These are phyloP conservation scores for Fusarium nygamai DNA, from an alignment of 2,329 filamentous ascomycete genomes.

Conservation along the genomic window DNA sequence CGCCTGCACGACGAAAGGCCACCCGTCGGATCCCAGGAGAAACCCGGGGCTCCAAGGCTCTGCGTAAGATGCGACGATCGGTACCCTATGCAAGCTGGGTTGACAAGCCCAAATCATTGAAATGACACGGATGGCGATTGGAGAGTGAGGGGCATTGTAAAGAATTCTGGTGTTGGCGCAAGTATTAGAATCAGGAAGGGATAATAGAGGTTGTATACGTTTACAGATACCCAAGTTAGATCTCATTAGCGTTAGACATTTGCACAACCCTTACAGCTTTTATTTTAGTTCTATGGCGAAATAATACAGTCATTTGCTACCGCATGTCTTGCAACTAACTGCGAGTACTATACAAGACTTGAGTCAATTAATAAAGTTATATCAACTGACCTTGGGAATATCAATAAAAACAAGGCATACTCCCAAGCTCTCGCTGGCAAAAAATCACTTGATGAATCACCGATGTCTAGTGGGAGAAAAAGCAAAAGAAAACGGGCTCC, in stretches of 20 bases:
- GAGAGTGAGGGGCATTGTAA: rapidly evolving
- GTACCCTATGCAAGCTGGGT: not conserved
- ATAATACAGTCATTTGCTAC: not conserved
- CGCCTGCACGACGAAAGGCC: not conserved
- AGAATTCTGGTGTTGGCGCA: rapidly evolving
- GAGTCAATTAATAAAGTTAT: rapidly evolving
- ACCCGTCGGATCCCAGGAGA: not conserved
- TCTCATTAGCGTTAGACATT: not conserved
- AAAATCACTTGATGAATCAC: rapidly evolving
- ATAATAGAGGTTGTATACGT: not conserved
- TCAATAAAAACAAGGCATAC: rapidly evolving
- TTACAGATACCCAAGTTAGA: not conserved
- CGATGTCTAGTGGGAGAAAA: rapidly evolving
- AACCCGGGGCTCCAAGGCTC: not conserved
- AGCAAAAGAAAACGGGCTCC: slow-evolving; percentile 6
- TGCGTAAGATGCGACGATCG: not conserved
- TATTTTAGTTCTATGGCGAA: rapidly evolving
- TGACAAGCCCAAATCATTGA: not conserved
- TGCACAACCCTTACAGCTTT: not conserved
- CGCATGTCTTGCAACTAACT: rapidly evolving
- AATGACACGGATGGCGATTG: rapidly evolving
- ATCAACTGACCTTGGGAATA: rapidly evolving
- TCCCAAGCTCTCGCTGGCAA: not conserved
- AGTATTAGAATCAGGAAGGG: not conserved
- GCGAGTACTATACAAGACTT: rapidly evolving